Percentiles rank a stretch among this genome's conserved stretches.
These are phyloP conservation scores for Agaricales sp. DNA, from an alignment of 1,284 basidiomycete genomes.

Conservation along the genomic window DNA sequence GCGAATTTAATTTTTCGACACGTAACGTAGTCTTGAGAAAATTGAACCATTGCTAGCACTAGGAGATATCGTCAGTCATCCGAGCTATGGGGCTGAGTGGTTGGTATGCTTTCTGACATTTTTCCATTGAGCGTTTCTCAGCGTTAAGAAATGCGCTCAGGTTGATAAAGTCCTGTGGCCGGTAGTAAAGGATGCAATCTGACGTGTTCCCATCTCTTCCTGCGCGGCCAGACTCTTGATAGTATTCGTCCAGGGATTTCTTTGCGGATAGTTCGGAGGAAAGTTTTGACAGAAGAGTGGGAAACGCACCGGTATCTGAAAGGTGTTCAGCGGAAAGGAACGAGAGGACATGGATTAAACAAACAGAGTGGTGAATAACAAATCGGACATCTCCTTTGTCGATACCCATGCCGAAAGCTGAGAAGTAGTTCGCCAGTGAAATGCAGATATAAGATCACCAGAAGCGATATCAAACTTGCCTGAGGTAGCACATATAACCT, in stretches of 20 bases:
- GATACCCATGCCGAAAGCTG: no score
- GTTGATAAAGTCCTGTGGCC: conserved; percentile 69
- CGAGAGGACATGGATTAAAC: no score
- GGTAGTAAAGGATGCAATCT: conserved; percentile 74
- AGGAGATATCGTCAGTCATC: not conserved
- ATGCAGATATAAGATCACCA: conserved; percentile 3
- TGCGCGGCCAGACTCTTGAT: conserved; percentile 79
- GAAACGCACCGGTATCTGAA: no score
- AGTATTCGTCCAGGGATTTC: conserved; percentile 76
- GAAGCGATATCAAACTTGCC: conserved; percentile 30
- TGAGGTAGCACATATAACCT: conserved; percentile 89
- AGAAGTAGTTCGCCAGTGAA: no score
- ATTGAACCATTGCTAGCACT: conserved; percentile 2
- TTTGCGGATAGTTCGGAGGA: no score
- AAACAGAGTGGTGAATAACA: no score
- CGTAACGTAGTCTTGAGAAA: conserved; percentile 48
- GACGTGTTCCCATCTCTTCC: conserved; percentile 74
- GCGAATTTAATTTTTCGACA: conserved; percentile 68
- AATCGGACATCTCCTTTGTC: no score
- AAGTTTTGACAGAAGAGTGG: no score
- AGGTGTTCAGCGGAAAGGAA: no score
- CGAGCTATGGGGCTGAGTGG: not conserved
- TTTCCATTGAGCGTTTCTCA: conserved; percentile 49
- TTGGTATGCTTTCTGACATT: conserved; percentile 48
- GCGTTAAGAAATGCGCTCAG: conserved; percentile 50